These are phyloP conservation scores for Candida tallmaniae DNA, from an alignment of 805 yeast species.

Conservation along the genomic window DNA sequence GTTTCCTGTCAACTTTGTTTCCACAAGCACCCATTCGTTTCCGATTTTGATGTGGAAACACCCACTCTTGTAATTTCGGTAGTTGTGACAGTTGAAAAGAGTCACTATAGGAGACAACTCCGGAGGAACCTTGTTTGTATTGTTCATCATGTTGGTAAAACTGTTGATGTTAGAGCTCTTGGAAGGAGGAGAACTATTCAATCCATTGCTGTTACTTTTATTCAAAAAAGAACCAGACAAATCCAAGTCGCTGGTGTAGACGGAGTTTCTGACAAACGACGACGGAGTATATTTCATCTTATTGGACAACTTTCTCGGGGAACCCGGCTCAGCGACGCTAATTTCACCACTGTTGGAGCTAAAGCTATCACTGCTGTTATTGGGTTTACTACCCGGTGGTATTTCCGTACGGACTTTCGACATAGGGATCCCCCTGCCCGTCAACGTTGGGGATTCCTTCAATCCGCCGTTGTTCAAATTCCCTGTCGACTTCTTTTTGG, in stretches of 20 bases:
- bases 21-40: conserved; percentile 30
- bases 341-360: background rate
- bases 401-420: too few relatives aligned
- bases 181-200: conserved; percentile 4
- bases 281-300: conserved; percentile 30
- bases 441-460: too few relatives aligned
- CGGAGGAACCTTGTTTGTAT: conserved; percentile 38
- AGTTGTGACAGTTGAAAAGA: conserved; percentile 63
- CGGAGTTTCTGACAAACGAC: conserved; percentile 28
- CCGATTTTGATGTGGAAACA: conserved; percentile 19
- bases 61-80: conserved; percentile 60
- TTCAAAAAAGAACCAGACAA: conserved; percentile 1
- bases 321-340: background rate
- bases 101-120: conserved; percentile 72
- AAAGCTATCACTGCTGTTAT: background rate
- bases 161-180: conserved; percentile 7
- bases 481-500: too few relatives aligned
- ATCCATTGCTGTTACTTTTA: conserved; percentile 1
- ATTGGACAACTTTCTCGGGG: conserved; percentile 22
- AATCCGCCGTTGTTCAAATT: too few relatives aligned
- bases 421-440: too few relatives aligned
- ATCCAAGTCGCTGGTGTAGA: conserved; percentile 17
- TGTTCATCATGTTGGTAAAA: conserved; percentile 5
- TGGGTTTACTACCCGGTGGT: too few relatives aligned
- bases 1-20: conserved; percentile 46